A percentile compares a stretch with the other conserved stretches of the same genome.
Conservation (phyloP, 1,284 basidiomycete species). For the Marasmius oreades region DNA sequence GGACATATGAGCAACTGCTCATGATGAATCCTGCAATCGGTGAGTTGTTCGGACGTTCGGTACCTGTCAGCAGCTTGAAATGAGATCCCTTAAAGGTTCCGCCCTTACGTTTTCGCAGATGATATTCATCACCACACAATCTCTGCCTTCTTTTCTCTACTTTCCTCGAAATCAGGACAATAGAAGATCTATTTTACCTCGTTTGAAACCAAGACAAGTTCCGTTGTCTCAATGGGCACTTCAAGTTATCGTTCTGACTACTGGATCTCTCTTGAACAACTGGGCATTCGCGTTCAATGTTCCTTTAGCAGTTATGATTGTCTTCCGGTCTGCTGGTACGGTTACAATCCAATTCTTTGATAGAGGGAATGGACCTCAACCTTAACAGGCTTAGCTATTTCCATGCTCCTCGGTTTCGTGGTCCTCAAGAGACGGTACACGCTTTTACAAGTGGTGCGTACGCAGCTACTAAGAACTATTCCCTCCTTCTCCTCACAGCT, state of each 20-base stretch:
- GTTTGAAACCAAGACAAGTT: conserved; percentile 64
- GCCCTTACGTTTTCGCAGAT: conserved; percentile 85
- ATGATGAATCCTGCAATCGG: conserved; percentile 68
- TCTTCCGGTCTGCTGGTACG: conserved; percentile 84
- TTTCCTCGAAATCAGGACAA: conserved; percentile 25
- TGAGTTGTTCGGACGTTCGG: conserved; percentile 38
- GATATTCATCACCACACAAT: conserved; percentile 67
- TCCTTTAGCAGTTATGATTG: conserved; percentile 81
- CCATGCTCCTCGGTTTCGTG: conserved; percentile 63
- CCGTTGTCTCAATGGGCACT: conserved; percentile 71
- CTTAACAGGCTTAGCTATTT: conserved; percentile 55
- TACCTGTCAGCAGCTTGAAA: not conserved
- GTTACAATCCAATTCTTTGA: conserved; percentile 8
- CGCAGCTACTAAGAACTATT: not conserved
- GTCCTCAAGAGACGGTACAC: conserved; percentile 61
- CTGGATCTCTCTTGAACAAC: conserved; percentile 78
- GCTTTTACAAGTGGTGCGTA: conserved; percentile 56
- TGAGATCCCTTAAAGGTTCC: conserved; percentile 48
- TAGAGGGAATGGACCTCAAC: conserved; percentile 2
- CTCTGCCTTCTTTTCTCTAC: conserved; percentile 53
- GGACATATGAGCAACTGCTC: conserved; percentile 68
- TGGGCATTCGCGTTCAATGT: conserved; percentile 81
- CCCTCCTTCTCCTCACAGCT: not conserved
- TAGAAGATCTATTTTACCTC: conserved; percentile 31
- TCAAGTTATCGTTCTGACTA: conserved; percentile 73